Base-by-base conservation (phyloP, 176 grass and related monocot genomes). In the Carex kokanica region DNA sequence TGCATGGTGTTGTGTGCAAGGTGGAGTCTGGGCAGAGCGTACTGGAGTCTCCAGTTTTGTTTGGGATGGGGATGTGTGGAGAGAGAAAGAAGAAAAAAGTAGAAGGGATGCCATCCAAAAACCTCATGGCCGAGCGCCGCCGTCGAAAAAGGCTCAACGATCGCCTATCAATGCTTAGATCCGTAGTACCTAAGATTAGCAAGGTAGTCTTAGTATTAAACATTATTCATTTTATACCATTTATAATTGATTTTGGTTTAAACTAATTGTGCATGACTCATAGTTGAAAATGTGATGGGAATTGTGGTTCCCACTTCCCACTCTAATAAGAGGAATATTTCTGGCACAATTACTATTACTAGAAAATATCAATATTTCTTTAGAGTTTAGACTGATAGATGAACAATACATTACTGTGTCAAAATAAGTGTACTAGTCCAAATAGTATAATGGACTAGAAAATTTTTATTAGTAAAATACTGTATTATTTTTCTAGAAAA, bases 111-210 rank as follows among this genome's bases (percentile, higher is more conserved):
- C 97, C 93, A 32, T 99, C 97, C 27, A 99, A 99, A 88, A 99
- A 99, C 83, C 89, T 99, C 21, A 99, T 99, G 97, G 97, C 97
- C 5, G 97, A 99, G 93, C 85, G 97, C 63, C 91, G 97, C 47
- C 91, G 97, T 36, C 89, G 97, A 56, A 99, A 99, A 86, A 86
- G 97, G 60, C 97, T 99, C 59, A 99, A 99, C 79, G 97, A 99
- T 83, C 91, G 97, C 41, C 97, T 99, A 64, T 99, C 97, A 40
- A 99, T 99, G 97, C 93, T 99, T 20, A 85, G 97, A 78, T 99
- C 97, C 82, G 89, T 99, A 38, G 97, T 99, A 70, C 97, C 97
- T 63, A 99, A 96, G 88, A 99, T 99, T 78, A 99, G 97, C 91
- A 99, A 99, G 97, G 97, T 98, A 74, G 0, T 66, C 70, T 0